Base-by-base conservation (phyloP, 257 asterid genomes). In the Orobanche coerulescens region DNA sequence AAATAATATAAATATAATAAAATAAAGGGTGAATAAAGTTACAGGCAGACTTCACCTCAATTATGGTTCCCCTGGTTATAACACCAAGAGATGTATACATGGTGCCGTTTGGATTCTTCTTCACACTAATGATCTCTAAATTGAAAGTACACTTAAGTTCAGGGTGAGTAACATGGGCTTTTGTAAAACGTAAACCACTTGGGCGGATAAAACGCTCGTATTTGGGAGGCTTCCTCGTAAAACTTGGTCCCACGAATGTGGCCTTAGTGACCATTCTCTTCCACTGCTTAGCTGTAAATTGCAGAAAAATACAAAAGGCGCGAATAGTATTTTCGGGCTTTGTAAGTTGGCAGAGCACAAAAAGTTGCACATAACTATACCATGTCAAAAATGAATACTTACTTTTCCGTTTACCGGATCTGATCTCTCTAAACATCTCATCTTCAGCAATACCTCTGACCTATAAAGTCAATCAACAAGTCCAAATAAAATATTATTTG, bases 261-360 rank as follows among this genome's bases (percentile, higher is more conserved):
- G 93, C 97, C 70, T 92, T 88, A 14, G 98, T 93, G 75, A 93
- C 79, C 98, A 93, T 93, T 74, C 98, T 88, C 87, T 93, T 93
- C 98, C 97, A 93, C 67, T 93, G 98, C 75, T 92, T 92, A 58
- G 97, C 98, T 92, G 88, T 71, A 69, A 36, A 13, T 25, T 2
- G 3, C 14, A 67, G 59, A 24, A 53, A 9, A 51, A 34, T n/a
- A 40, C 10, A 37, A 10, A 24, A 51, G 36, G 58, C 40, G 53
- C 25, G 28, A 47, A 26, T n/a, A n/a, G n/a, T 55, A 26, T 36
- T 4, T 60, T 33, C 43, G 57, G 26, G 55, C 25, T 30, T 42
- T 6, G 24, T 9, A 20, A 59, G 1, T 26, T 24, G 6, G 16
- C 19, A 14, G 14, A 22, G 7, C 33, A 23, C 5, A 49, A 10